Evolutionary conservation across 1,139 yeast genomes (phyloP).

Genomic region (Diutina sp.): DNA sequence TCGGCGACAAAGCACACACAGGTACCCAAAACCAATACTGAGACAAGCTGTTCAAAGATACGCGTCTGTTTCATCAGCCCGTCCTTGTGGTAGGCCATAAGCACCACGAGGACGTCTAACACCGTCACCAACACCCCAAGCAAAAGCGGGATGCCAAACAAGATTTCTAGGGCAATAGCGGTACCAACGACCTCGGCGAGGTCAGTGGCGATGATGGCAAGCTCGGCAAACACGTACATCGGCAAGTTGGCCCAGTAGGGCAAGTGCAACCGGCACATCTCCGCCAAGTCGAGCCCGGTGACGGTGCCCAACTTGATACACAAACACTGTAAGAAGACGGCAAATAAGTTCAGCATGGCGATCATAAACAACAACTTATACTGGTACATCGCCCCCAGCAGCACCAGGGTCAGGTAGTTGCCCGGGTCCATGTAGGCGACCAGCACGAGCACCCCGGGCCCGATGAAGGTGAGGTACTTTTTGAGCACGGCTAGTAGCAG

Average conservation of each 20-base stretch:
- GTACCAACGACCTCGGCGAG: slow-evolving; percentile 77
- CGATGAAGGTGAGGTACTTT: slow-evolving; percentile 53
- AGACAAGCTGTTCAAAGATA: slow-evolving; percentile 53
- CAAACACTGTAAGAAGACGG: slow-evolving; percentile 71
- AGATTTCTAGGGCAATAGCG: slow-evolving; percentile 59
- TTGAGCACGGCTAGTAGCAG: background rate
- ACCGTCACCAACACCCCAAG: slow-evolving; percentile 59
- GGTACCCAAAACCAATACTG: slow-evolving; percentile 48
- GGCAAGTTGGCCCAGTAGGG: slow-evolving; percentile 43
- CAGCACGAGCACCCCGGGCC: slow-evolving; percentile 90
- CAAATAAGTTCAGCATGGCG: slow-evolving; percentile 72
- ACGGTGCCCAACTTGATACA: slow-evolving; percentile 80
- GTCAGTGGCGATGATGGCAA: slow-evolving; percentile 72
- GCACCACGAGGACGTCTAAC: slow-evolving; percentile 56
- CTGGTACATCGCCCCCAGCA: slow-evolving; percentile 77
- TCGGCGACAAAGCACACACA: slow-evolving; percentile 55
- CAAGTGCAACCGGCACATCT: slow-evolving; percentile 56
- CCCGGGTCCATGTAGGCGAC: slow-evolving; percentile 99
- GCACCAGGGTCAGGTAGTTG: slow-evolving; percentile 87
- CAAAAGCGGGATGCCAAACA: slow-evolving; percentile 54
- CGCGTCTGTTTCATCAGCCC: slow-evolving; percentile 57
- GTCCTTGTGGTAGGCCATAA: slow-evolving; percentile 60
- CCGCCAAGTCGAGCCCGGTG: slow-evolving; percentile 68
- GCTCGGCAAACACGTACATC: slow-evolving; percentile 53
- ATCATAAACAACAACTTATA: slow-evolving; percentile 75